Evolutionary conservation across 2,329 filamentous ascomycete species (phyloP).

Genomic region (Rhynchosporium secalis): DNA sequence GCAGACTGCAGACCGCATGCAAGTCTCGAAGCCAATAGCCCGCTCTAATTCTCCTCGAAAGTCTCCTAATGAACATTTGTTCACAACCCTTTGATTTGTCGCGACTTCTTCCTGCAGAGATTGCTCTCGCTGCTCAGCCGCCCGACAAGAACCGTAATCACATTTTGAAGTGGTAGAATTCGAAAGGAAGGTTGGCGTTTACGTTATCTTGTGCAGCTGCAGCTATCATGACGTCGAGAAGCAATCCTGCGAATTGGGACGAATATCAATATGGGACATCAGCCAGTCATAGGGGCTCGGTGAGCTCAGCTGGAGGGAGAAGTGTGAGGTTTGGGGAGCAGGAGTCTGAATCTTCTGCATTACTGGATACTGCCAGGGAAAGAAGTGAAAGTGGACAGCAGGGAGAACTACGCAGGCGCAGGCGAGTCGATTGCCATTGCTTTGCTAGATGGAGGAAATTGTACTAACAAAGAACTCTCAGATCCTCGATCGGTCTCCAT

Average conservation of each 20-base stretch:
- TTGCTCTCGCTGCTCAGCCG: background rate
- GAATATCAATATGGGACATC: conserved; percentile 40
- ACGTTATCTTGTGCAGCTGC: background rate
- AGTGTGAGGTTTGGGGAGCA: conserved; percentile 37
- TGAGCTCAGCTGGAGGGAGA: conserved; percentile 34
- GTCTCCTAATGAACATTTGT: background rate
- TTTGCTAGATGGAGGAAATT: background rate
- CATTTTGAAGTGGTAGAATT: background rate
- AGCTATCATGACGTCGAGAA: conserved; percentile 27
- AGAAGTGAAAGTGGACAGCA: conserved; percentile 25
- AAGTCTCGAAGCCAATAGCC: conserved; percentile 14
- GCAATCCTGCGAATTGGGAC: conserved; percentile 37
- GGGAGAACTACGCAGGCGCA: conserved; percentile 35
- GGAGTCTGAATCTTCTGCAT: conserved; percentile 24
- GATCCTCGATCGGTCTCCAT: conserved; percentile 59
- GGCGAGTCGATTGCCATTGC: conserved; percentile 25
- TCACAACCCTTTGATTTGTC: conserved; percentile 6
- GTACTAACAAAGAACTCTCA: conserved; percentile 37
- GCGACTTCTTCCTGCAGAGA: background rate
- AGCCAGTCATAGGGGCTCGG: conserved; percentile 34
- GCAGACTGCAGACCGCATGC: background rate
- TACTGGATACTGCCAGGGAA: conserved; percentile 19
- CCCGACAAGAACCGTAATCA: background rate
- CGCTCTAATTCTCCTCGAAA: conserved; percentile 4
- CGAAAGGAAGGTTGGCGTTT: background rate